Base-by-base conservation (phyloP, 148 eudicot species). In the Nepenthes mirabilis region DNA sequence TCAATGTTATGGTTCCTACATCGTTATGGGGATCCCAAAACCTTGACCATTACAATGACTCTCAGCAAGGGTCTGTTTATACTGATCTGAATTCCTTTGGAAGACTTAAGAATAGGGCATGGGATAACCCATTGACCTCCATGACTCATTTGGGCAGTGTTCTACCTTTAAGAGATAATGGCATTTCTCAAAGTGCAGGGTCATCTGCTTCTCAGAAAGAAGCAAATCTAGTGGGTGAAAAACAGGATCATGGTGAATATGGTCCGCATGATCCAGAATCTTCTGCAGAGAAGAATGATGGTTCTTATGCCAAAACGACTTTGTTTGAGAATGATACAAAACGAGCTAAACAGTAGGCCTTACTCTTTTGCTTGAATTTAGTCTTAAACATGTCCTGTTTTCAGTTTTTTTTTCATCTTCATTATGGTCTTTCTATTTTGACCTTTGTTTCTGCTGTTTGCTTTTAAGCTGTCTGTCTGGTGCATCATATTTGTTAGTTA, bases 291-390 rank as follows among this genome's bases (percentile, higher is more conserved):
- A 82, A 68, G 75, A 82, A 83, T 60, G 89, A 86, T 63, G 64
- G 71, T 63, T 60, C 83, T 52, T 68, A 68, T 69, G 70, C 72
- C 47, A 86, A 78, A 74, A 57, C 64, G 37, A 60, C 77, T 53
- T 70, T 85, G 49, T 70, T 84, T 11, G 99, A 93, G 55, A 82
- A 77, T 43, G 97, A 93, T 58, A 79, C 95, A 55, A 93, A 86
- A 60, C 89, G 95, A 67, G 91, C 95, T 43, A 93, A 93, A 71
- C 99, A 93, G 99, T 93, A 82, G 67, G 91, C 65, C 36, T 62
- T 55, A 4, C 2, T 61, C 45, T 40, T 40, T 8, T 40, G 6
- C 8, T 40, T 8, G 6, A 40, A 40, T 40, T 4, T 40, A 3
- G 45, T 40, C 45, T 40, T 40, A 8, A 40, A 40, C 45, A 40